phyloP scores from a whole-genome alignment of 208 protist species.

The Acanthamoeba royreba region DNA sequence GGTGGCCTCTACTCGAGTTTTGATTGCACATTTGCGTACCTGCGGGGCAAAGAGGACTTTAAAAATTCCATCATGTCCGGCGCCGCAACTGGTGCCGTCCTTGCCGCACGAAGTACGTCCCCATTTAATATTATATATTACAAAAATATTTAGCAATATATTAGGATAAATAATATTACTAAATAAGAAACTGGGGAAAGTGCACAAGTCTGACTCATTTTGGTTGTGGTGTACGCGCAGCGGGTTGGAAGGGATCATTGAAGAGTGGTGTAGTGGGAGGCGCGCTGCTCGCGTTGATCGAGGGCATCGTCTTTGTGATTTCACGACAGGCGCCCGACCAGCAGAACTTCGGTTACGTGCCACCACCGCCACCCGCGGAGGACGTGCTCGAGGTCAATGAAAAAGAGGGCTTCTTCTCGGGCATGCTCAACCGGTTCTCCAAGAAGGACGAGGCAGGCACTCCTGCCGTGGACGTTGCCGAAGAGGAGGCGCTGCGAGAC shows the following conservation, averaged over 20 bases:
- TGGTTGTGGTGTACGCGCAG: not conserved
- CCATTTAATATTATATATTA: too few relatives aligned
- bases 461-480: too few relatives aligned
- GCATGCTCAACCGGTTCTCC: not conserved
- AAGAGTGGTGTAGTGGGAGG: conserved; percentile 39
- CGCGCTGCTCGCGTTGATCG: conserved; percentile 12
- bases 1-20: conserved; percentile 46
- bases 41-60: conserved; percentile 37
- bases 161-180: too few relatives aligned
- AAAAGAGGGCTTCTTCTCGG: conserved; percentile 15
- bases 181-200: too few relatives aligned
- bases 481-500: too few relatives aligned
- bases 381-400: conserved; percentile 2
- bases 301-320: conserved; percentile 29
- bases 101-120: conserved; percentile 35
- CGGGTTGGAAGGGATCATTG: conserved; percentile 24
- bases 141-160: too few relatives aligned
- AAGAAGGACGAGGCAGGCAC: conserved; percentile 33
- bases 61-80: conserved; percentile 50
- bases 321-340: not conserved
- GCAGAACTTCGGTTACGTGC: not conserved
- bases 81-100: not conserved
- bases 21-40: conserved; percentile 23
- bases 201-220: too few relatives aligned
- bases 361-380: not conserved